Base-by-base conservation (phyloP, 2,329 filamentous ascomycete genomes). In the Trichoderma pleuroti region DNA sequence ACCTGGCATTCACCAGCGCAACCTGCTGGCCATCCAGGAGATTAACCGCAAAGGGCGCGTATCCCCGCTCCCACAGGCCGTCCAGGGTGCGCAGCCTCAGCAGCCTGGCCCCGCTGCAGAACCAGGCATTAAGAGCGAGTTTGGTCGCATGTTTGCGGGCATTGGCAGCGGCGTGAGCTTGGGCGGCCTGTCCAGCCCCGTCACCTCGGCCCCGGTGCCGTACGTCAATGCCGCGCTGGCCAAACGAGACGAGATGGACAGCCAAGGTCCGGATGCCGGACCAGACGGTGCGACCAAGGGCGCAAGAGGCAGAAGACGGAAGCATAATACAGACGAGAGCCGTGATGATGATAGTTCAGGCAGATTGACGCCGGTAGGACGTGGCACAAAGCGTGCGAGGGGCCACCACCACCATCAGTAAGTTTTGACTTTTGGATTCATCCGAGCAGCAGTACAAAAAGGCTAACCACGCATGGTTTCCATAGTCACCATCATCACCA, bases 141-240 rank as follows among this genome's bases (percentile, higher is more conserved):
- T 98, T 78, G 94, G 94, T 32, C 91, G 93, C 73, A 97, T 98
- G 86, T 98, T 97, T 81, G 93, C 93, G 21, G 95, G 95, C n/a
- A 93, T 98, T 74, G 94, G 85, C 71, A 87, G 84, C 74, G 87
- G 84, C 72, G 84, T 87, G 36, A 84, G 81, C 52, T 83, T 87
- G 71, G 62, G 68, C 5, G 84, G 83, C 28, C 81, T 84, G 42
- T 84, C 86, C 16, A 88, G 86, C 74, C 86, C 87, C 2, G 82
- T 85, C 4, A 80, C 85, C 1, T 78, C 81, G 8, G 75, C 75
- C 5, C 74, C 78, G 76, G 83, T 72, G 78, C 84, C 86, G 1
- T 88, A 86, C 71, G 82, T 84, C 7, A 82, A 80, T 39, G 76
- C 82, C 1, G 80, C 82, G 2, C 74, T 84, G 66, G 76, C 82